Percentiles rank a stretch among this genome's conserved stretches.
Evolutionary conservation across 805 yeast species (phyloP).

Genomic region (Yarrowia porcina): DNA sequence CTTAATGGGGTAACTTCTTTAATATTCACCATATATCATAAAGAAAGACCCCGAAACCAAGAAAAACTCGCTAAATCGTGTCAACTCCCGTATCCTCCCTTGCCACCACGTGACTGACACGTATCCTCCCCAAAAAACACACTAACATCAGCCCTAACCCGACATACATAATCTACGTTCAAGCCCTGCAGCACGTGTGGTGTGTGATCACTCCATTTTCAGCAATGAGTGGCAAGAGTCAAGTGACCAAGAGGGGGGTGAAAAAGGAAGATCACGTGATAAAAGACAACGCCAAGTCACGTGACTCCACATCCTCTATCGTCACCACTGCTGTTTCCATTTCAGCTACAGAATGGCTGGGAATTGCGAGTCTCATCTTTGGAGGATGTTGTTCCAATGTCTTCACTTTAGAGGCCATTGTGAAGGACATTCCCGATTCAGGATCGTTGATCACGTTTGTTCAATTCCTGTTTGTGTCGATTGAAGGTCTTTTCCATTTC

Average conservation of each 20-base stretch:
- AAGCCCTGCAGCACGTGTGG: conserved; percentile 8
- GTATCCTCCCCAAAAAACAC: neutral
- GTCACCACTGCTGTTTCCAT: neutral
- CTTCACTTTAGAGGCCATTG: conserved; percentile 54
- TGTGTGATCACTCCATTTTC: neutral
- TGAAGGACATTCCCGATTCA: conserved; percentile 40
- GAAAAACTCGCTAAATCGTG: too few relatives aligned
- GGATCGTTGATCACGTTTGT: conserved; percentile 57
- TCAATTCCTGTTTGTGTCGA: conserved; percentile 53
- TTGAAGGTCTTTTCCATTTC: conserved; percentile 44
- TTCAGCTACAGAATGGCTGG: conserved; percentile 28
- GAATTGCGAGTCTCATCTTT: conserved; percentile 45
- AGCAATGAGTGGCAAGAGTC: neutral
- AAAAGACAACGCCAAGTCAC: neutral
- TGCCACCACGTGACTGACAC: conserved; percentile 3
- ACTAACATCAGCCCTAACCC: neutral
- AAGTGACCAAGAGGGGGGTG: neutral
- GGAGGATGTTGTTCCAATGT: conserved; percentile 78
- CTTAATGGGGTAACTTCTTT: too few relatives aligned
- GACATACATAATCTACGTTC: conserved; percentile 4
- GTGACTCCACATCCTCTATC: neutral
- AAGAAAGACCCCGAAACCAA: too few relatives aligned
- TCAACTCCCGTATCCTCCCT: too few relatives aligned
- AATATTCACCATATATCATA: too few relatives aligned
- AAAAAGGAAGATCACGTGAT: neutral